These are phyloP conservation scores for Agastache rugosa DNA, from an alignment of 257 asterid genomes.

Conservation along the genomic window DNA sequence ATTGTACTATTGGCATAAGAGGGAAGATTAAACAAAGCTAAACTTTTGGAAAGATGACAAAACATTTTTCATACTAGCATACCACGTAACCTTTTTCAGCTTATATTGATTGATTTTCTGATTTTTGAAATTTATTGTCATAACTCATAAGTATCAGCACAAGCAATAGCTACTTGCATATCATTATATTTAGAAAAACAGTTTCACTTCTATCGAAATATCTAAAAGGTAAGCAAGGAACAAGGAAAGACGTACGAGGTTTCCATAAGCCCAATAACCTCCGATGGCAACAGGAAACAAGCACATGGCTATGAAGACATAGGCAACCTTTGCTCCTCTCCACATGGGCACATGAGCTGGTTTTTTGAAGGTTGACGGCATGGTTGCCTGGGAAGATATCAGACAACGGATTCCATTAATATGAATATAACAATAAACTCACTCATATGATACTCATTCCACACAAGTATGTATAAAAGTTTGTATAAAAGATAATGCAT, in stretches of 20 bases:
- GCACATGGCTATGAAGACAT: constrained; percentile 83
- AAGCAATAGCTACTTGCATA: neutral
- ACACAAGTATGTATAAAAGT: neutral
- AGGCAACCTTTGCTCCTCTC: constrained; percentile 97
- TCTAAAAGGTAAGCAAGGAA: neutral
- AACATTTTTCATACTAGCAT: neutral
- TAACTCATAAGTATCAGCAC: neutral
- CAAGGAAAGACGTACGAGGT: constrained; percentile 66
- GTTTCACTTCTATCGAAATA: neutral
- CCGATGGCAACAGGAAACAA: constrained; percentile 93
- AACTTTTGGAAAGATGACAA: neutral
- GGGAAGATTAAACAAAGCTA: no score
- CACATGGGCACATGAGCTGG: constrained; percentile 98
- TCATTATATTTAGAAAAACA: neutral
- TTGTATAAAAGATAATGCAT: neutral
- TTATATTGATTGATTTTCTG: neutral
- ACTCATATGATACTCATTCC: neutral
- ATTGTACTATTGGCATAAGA: neutral
- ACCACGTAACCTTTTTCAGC: neutral
- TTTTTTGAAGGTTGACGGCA: constrained; percentile 98
- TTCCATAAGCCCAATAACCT: constrained; percentile 98
- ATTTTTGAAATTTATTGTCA: neutral
- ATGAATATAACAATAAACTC: neutral
- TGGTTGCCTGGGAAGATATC: constrained; percentile 70
- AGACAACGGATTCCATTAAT: constrained; percentile 9